These are phyloP conservation scores for Neurospora tetrasperma DNA, from an alignment of 495 filamentous ascomycete genomes.

Conservation along the genomic window DNA sequence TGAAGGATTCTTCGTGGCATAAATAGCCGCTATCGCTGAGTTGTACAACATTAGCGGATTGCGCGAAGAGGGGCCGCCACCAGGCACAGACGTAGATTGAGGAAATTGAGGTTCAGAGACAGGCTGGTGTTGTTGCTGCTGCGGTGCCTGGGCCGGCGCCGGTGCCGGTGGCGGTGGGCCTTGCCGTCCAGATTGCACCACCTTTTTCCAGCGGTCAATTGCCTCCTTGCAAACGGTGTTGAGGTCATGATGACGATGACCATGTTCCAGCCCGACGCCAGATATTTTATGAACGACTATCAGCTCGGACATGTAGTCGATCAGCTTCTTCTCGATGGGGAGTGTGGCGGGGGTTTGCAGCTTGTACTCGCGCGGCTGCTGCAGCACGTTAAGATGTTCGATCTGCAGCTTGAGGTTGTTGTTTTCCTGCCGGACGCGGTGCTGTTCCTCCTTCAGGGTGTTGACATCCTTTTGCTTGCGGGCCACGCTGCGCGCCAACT, in stretches of 20 bases:
- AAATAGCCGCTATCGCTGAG: background rate
- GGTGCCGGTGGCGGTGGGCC: background rate
- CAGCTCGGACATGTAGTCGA: conserved; percentile 27
- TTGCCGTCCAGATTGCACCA: conserved; percentile 9
- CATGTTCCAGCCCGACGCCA: conserved; percentile 29
- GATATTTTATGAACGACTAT: conserved; percentile 9
- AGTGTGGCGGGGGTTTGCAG: conserved; percentile 54
- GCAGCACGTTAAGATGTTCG: conserved; percentile 54
- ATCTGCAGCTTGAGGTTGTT: conserved; percentile 60
- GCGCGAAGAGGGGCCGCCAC: background rate
- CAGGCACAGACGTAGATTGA: background rate
- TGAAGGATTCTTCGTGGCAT: background rate
- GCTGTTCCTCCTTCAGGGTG: conserved; percentile 49
- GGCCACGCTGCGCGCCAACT: conserved; percentile 61
- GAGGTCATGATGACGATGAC: conserved; percentile 36
- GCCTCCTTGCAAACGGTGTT: conserved; percentile 34
- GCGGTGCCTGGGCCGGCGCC: background rate
- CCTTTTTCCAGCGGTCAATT: conserved; percentile 44
- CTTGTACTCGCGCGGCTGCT: conserved; percentile 63
- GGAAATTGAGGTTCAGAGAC: background rate
- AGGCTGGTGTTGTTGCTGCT: background rate
- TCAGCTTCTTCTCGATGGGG: conserved; percentile 38
- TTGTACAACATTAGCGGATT: background rate
- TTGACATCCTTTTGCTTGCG: conserved; percentile 57
- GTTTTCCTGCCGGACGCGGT: conserved; percentile 56